These are phyloP conservation scores for Ilex aquifolium DNA, from an alignment of 257 asterid genomes.

Conservation along the genomic window DNA sequence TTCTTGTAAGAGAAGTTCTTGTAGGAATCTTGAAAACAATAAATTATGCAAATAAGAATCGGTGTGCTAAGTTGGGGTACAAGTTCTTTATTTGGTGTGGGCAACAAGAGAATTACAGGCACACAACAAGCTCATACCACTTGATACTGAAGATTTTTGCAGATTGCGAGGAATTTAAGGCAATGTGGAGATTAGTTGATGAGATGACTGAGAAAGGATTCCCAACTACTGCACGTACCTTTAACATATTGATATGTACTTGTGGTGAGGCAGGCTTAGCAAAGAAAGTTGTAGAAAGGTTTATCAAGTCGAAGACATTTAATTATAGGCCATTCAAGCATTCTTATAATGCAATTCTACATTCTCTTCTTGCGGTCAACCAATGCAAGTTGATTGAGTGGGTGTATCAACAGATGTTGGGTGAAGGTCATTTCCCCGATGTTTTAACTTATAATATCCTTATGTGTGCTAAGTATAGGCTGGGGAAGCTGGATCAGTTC, in stretches of 20 bases:
- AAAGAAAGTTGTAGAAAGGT: constrained; percentile 78
- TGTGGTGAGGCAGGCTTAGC: constrained; percentile 92
- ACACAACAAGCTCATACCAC: constrained; percentile 61
- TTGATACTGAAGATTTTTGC: constrained; percentile 76
- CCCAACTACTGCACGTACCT: constrained; percentile 85
- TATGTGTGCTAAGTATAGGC: constrained; percentile 79
- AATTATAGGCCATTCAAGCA: constrained; percentile 75
- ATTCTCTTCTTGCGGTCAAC: constrained; percentile 51
- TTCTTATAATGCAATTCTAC: constrained; percentile 78
- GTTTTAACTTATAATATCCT: constrained; percentile 76
- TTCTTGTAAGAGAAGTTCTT: constrained; percentile 87
- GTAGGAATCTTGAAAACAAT: constrained; percentile 53
- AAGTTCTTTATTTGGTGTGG: constrained; percentile 89
- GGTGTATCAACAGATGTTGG: constrained; percentile 83
- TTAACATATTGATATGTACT: constrained; percentile 76
- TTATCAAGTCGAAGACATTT: constrained; percentile 75
- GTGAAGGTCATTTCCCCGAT: constrained; percentile 75
- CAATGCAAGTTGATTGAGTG: constrained; percentile 86
- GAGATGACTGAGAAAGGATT: constrained; percentile 83
- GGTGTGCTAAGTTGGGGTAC: constrained; percentile 87
- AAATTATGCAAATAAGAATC: constrained; percentile 42
- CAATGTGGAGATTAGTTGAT: constrained; percentile 85
- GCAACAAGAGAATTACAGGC: constrained; percentile 67
- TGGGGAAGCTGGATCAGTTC: constrained; percentile 80
- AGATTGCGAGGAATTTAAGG: constrained; percentile 71